A percentile compares a stretch with the other conserved stretches of the same genome.
Evolutionary conservation across 179 eudicot genomes (phyloP).

Genomic region (Amaranthus tricolor): DNA sequence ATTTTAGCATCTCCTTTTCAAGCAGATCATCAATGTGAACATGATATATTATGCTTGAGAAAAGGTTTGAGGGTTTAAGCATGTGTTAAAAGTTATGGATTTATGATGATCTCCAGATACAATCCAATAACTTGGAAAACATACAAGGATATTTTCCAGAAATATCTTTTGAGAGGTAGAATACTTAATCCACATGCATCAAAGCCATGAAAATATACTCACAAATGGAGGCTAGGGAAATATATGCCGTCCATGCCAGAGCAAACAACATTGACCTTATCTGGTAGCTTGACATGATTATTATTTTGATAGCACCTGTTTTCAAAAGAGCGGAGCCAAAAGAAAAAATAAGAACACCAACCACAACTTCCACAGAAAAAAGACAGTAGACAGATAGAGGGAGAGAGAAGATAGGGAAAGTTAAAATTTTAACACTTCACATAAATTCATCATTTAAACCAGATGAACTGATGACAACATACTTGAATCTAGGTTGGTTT

Average conservation of each 20-base stretch:
- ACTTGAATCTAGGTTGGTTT: slow-evolving; percentile 49
- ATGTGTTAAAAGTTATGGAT: not conserved
- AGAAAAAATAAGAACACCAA: slow-evolving; percentile 1
- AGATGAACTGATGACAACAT: slow-evolving; percentile 21
- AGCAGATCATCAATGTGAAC: not conserved
- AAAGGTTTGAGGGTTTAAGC: not conserved
- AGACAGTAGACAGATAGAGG: not conserved
- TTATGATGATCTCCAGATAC: not conserved
- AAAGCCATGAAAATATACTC: slow-evolving; percentile 29
- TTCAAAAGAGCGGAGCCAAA: not conserved
- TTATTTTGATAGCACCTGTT: slow-evolving; percentile 41
- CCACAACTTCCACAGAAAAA: not conserved
- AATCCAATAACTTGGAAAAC: not conserved
- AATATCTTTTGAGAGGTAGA: not conserved
- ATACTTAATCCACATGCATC: not conserved
- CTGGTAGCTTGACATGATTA: slow-evolving; percentile 50
- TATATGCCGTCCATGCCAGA: slow-evolving; percentile 64
- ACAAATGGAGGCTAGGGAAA: slow-evolving; percentile 69
- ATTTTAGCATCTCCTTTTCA: not conserved
- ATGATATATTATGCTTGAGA: not conserved
- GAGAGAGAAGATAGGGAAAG: not conserved
- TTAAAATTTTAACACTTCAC: not conserved
- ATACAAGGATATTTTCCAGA: not conserved
- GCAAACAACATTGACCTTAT: slow-evolving; percentile 70
- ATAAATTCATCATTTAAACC: slow-evolving; percentile 6